These are phyloP conservation scores for Aspergillus sclerotioniger DNA, from an alignment of 495 filamentous ascomycete genomes.

Conservation along the genomic window DNA sequence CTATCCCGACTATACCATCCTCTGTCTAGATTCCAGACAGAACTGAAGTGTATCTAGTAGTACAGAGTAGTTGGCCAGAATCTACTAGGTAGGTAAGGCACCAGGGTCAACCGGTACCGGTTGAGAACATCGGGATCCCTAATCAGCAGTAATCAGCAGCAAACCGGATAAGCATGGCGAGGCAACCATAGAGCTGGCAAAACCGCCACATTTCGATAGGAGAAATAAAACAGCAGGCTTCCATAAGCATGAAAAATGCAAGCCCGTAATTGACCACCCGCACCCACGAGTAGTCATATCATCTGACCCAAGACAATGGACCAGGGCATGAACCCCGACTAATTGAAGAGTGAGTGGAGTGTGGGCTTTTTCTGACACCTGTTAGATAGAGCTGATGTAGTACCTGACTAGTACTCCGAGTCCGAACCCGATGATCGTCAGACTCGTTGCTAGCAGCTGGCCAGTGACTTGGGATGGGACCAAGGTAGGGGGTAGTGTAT, in stretches of 20 bases:
- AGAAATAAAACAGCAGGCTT: neutral
- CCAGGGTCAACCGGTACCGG: neutral
- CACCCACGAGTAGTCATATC: conserved; percentile 11
- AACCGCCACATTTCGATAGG: neutral
- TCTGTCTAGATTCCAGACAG: too few species aligned
- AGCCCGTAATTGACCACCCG: conserved; percentile 2
- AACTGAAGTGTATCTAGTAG: too few species aligned
- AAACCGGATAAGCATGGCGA: neutral
- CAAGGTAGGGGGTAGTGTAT: neutral
- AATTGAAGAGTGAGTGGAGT: conserved; percentile 9
- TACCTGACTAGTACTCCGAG: conserved; percentile 6
- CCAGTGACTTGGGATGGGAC: neutral
- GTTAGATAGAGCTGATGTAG: conserved; percentile 7
- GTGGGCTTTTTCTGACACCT: conserved; percentile 1
- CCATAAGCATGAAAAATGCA: neutral
- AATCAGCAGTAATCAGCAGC: neutral
- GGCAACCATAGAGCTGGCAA: neutral
- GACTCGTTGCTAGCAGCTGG: neutral
- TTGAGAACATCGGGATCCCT: neutral
- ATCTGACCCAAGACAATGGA: conserved; percentile 19
- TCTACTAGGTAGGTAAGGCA: neutral
- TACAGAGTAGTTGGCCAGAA: too few species aligned
- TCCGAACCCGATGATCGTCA: neutral
- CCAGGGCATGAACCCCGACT: conserved; percentile 10
- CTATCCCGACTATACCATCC: too few species aligned